Conservation (phyloP, 2,329 filamentous ascomycete species). For the Penicillium fuscoglaucum region DNA sequence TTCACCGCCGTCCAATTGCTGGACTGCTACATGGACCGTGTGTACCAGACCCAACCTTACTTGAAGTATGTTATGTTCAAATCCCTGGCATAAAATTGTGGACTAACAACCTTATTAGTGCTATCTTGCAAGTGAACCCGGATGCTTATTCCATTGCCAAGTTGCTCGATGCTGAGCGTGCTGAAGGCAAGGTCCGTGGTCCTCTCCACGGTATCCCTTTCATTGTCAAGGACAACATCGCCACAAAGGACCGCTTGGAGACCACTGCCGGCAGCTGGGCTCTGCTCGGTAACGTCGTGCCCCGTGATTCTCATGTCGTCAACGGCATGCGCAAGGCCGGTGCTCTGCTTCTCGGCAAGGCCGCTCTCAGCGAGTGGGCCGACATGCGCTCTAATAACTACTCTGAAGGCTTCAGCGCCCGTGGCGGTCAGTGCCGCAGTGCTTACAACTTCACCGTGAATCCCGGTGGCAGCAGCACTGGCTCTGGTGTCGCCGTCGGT, state of each 20-base stretch:
- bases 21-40: conserved; percentile 62
- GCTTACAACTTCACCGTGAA: conserved; percentile 69
- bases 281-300: conserved; percentile 64
- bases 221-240: conserved; percentile 69
- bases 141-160: conserved; percentile 64
- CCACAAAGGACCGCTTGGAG: conserved; percentile 67
- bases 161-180: conserved; percentile 61
- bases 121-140: conserved; percentile 66
- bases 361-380: conserved; percentile 72
- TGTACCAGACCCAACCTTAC: conserved; percentile 64
- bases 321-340: conserved; percentile 62
- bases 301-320: conserved; percentile 68
- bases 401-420: conserved; percentile 65
- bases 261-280: conserved; percentile 72
- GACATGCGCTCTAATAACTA: conserved; percentile 68
- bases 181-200: conserved; percentile 57
- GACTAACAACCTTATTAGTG: conserved; percentile 21
- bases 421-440: conserved; percentile 64
- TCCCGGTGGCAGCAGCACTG: conserved; percentile 69
- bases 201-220: conserved; percentile 75
- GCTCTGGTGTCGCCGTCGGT: conserved; percentile 64
- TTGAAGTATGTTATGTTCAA: conserved; percentile 53
- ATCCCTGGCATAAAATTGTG: neutral
- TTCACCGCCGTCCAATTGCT: conserved; percentile 61
- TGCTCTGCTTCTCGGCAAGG: conserved; percentile 69